Evolutionary conservation across 1,284 basidiomycete species (phyloP).

Genomic region (Sporisorium sorghi): DNA sequence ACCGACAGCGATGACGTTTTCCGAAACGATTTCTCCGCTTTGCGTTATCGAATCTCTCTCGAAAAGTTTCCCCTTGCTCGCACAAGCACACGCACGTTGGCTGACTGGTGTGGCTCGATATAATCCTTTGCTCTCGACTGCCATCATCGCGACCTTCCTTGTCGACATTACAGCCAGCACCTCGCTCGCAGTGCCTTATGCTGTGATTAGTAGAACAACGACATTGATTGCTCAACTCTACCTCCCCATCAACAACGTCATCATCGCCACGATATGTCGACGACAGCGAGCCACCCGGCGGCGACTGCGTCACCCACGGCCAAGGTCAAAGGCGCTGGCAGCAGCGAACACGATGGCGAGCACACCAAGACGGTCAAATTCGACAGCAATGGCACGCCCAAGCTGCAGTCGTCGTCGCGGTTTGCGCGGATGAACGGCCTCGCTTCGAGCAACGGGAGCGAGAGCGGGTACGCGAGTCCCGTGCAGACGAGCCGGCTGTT

Average conservation of each 20-base stretch:
- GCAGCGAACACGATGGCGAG: neutral
- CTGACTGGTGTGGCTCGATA: too few species aligned
- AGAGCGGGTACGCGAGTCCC: neutral
- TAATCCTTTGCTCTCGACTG: too few species aligned
- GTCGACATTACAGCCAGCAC: too few species aligned
- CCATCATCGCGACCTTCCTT: neutral
- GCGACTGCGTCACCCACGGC: constrained; percentile 26
- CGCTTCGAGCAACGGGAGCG: constrained; percentile 3
- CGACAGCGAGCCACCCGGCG: constrained; percentile 4
- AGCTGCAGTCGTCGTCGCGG: constrained; percentile 34
- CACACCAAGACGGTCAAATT: constrained; percentile 24
- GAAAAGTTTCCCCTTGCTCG: too few species aligned
- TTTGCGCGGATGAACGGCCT: constrained; percentile 41
- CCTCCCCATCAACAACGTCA: too few species aligned
- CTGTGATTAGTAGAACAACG: neutral
- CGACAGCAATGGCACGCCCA: constrained; percentile 15
- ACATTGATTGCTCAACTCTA: neutral
- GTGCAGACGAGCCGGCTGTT: constrained; percentile 19
- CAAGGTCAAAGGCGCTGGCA: constrained; percentile 19
- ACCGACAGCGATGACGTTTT: neutral
- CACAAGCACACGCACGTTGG: too few species aligned
- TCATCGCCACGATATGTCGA: constrained; percentile 24
- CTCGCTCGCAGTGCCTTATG: neutral
- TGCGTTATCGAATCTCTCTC: too few species aligned
- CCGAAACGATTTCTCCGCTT: too few species aligned